Evolutionary conservation across 495 filamentous ascomycete genomes (phyloP), one percentile per base, ranked within the genome.

Genomic region (Immersiella caudata): DNA sequence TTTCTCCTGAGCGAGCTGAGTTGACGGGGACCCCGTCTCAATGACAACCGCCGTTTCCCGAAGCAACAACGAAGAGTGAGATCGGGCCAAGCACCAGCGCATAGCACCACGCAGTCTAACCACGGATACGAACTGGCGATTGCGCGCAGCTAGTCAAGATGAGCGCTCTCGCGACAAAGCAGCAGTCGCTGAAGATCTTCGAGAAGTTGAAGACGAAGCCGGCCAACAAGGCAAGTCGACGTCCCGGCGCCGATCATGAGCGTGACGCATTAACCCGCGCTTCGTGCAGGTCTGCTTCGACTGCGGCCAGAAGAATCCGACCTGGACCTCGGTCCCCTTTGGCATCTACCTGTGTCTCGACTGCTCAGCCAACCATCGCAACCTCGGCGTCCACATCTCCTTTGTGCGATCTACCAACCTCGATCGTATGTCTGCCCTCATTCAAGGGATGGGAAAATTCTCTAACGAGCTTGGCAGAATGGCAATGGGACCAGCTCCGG

Each of bases 401-500:
- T 98, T 98, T 86, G 96, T 99, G 70, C 89, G 95, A 70, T 97
- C 93, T 64, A 98, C 95, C 63, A 97, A 96, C 76, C 91, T 99
- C 75, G 95, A 99, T 79, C 92, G 95, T 99, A 92, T 74, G 94
- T 60, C 18, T 24, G 0, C 49, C 21, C 57, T 62, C 11, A 25
- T 61, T 16, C 67, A n/a, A 9, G 9, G 21, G 22, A 62, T 35
- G 25, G 49, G 49, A 40, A 22, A 1, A 52, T 36, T 25, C 64
- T 11, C 46, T 59, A 59, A 59, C 57, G 20, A n/a, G 29, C 50
- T 72, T 78, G 60, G 59, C 73, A 99, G 95, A 96, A 82, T 99
- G 96, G 96, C 92, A 97, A 90, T 98, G 95, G 94, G 94, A 97
- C 74, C 94, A 98, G 75, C 87, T 99, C 35, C 91, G 95, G 50